These are phyloP conservation scores for Suhomyces guaymorum DNA, from an alignment of 1,139 yeast species.

Conservation along the genomic window DNA sequence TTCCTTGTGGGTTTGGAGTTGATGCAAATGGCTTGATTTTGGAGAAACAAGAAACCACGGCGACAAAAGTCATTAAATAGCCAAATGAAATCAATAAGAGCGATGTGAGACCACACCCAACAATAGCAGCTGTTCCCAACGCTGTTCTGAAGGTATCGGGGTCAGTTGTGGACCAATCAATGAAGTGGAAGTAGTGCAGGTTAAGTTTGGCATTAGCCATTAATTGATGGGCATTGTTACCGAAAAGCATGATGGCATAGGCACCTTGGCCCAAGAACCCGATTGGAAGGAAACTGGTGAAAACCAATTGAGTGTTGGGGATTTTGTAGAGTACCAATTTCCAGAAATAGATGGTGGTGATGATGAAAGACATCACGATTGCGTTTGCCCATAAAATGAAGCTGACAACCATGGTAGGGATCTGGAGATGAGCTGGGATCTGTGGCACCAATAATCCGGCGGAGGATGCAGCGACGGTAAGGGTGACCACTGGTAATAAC, in stretches of 20 bases:
- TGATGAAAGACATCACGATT: slow-evolving; percentile 56
- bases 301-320: slow-evolving; percentile 50
- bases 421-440: slow-evolving; percentile 46
- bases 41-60: slow-evolving; percentile 21
- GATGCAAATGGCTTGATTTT: slow-evolving; percentile 23
- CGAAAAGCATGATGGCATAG: slow-evolving; percentile 62
- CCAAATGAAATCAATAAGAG: slow-evolving; percentile 23
- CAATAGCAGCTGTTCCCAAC: slow-evolving; percentile 4
- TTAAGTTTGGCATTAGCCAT: slow-evolving; percentile 6
- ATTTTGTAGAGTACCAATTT: slow-evolving; percentile 58
- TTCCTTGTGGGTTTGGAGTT: slow-evolving; percentile 18
- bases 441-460: slow-evolving; percentile 55
- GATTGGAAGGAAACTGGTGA: slow-evolving; percentile 60
- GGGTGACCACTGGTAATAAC: slow-evolving; percentile 71
- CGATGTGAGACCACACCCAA: slow-evolving; percentile 12
- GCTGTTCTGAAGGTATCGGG: slow-evolving; percentile 5
- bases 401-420: slow-evolving; percentile 55
- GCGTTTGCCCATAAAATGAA: slow-evolving; percentile 72
- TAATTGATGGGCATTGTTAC: slow-evolving; percentile 34
- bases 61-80: slow-evolving; percentile 25
- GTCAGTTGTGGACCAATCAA: slow-evolving; percentile 7
- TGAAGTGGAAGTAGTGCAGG: slow-evolving; percentile 12
- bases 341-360: slow-evolving; percentile 56
- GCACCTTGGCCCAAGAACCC: slow-evolving; percentile 81
- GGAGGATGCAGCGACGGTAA: slow-evolving; percentile 70